Evolutionary conservation across 768 basidiomycete genomes (phyloP), one percentile per base, ranked within the genome.

Genomic region (Pisolithus albus): DNA sequence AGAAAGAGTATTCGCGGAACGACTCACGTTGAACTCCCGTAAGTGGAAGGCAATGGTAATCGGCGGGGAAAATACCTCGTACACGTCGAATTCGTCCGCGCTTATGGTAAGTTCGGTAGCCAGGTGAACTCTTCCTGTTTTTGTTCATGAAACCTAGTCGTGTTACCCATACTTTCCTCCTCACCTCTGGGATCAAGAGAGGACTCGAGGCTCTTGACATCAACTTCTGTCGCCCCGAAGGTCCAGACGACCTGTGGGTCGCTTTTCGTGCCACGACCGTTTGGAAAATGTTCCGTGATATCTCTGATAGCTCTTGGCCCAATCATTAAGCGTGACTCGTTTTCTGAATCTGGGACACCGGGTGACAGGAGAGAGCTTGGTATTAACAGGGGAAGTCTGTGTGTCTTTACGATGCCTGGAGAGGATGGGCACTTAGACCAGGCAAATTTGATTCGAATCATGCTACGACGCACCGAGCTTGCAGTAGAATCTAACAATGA

Each of bases 191-290:
- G 68, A 52, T 88, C 86, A 46, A 81, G 67, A 0, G 82, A 79
- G 1, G 79, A 80, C 57, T 87, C 84, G 5, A 81, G 70, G 58
- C 81, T 91, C 59, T 78, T 83, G 24, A 92, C 76, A 21, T 74
- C 72, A 2, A 91, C 83, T 40, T 91, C 85, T 0, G 72, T 68
- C 47, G 83, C 77, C 18, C 75, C 76, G 61, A 92, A 91, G n/a
- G 70, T 79, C 90, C 90, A 92, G 5, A 87, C 76, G 16, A 92
- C 75, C 60, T 88, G 85, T 26, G 88, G 86, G 57, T 92, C 90
- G 10, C 75, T 77, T 59, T 83, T 85, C 10, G 69, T 62, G 4
- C 82, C 81, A 56, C 78, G 82, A 10, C 80, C 71, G 19, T 78
- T 67, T 0, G 86, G 81, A 55, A 92, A 92, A 64, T 90, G 88